These are phyloP conservation scores for Suillus ampliporus DNA, from an alignment of 768 basidiomycete species.

Conservation along the genomic window DNA sequence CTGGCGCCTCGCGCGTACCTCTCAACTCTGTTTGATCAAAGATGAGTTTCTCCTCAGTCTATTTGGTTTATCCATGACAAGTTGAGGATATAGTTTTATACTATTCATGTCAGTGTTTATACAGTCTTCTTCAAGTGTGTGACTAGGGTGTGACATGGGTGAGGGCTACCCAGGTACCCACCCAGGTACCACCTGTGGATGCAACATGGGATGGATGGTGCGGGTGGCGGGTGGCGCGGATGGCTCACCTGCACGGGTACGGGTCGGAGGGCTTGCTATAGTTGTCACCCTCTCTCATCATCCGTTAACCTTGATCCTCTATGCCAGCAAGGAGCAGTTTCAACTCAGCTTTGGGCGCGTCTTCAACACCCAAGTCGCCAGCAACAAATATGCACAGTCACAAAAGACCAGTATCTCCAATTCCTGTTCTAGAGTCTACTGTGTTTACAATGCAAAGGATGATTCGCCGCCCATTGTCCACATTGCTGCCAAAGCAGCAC, in stretches of 20 bases:
- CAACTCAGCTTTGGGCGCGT: too few species aligned
- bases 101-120: too few species aligned
- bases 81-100: too few species aligned
- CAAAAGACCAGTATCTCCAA: too few species aligned
- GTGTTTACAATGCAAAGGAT: constrained; percentile 2
- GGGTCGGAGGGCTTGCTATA: background rate
- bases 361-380: background rate
- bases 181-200: background rate
- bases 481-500: constrained; percentile 21
- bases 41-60: too few species aligned
- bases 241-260: background rate
- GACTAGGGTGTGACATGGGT: constrained; percentile 1
- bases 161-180: constrained; percentile 1
- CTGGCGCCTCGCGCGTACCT: background rate
- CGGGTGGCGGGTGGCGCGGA: background rate
- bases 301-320: constrained; percentile 1
- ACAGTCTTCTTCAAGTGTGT: too few species aligned
- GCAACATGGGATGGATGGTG: background rate
- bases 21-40: too few species aligned
- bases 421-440: constrained; percentile 7
- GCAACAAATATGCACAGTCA: too few species aligned
- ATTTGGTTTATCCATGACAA: too few species aligned
- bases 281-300: background rate
- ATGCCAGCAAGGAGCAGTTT: background rate
- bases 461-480: constrained; percentile 15